Base-by-base conservation (phyloP, 2,329 filamentous ascomycete genomes). In the Paracamarosporium sp. region DNA sequence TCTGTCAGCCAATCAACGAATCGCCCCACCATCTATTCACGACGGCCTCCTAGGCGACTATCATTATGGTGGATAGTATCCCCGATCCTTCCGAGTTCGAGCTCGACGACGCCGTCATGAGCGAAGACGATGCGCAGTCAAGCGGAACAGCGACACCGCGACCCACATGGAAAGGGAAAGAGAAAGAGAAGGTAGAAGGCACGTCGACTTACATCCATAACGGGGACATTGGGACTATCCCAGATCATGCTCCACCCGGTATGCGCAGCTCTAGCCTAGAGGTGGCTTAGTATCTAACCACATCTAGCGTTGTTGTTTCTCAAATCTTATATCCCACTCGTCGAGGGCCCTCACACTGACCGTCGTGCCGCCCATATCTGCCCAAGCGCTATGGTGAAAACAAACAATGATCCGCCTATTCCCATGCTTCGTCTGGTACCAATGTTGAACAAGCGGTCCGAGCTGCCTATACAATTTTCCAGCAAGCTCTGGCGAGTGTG, bases 1-100 rank as follows among this genome's bases (percentile, higher is more conserved):
- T 20, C n/a, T 36, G 20, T 40, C 53, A 38, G 38, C 54, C 54
- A 46, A 56, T 56, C 54, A 45, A n/a, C 38, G 30, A 44, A 35
- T 22, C 54, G 22, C 30, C 17, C 12, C 30, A 38, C 9, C 46
- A 30, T 22, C 24, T n/a, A 30, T 36, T 17, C 20, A 24, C 22
- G 46, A 48, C 45, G 30, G 53, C 36, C 46, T 55, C 45, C 13
- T 22, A 35, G 27, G 38, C 53, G 27, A 25, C 31, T 20, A n/a
- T 22, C 43, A 55, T 20, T 15, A 59, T 55, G 47, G 45, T 11
- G 24, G 30, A n/a, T 11, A n/a, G 9, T 35, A 31, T 6, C 7
- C 17, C 44, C 44, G 28, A 22, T 12, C 11, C 11, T 31, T 20
- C 12, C n/a, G 30, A 8, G 31, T 7, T 12, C 17, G 44, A 17